Conservation (phyloP, 805 yeast genomes). For the Metschnikowia peoriensis region DNA sequence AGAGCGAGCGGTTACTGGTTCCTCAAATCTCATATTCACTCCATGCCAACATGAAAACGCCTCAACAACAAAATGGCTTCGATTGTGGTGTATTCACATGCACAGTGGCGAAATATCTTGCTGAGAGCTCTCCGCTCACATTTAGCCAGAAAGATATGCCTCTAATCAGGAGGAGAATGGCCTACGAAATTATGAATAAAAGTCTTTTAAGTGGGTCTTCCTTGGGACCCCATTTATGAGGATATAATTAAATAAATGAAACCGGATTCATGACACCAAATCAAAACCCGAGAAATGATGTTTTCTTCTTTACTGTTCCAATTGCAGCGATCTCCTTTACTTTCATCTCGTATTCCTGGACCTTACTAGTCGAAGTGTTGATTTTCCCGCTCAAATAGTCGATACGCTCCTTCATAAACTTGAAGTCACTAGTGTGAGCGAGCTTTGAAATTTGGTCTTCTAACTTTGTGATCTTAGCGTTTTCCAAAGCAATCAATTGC, state of each 20-base stretch:
- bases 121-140: conserved; percentile 47
- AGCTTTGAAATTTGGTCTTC: conserved; percentile 73
- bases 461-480: conserved; percentile 55
- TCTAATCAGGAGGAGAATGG: conserved; percentile 64
- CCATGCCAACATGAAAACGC: conserved; percentile 42
- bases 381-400: conserved; percentile 69
- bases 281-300: conserved; percentile 16
- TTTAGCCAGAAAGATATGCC: conserved; percentile 72
- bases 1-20: conserved; percentile 50
- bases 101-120: conserved; percentile 63
- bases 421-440: conserved; percentile 48
- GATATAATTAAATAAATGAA: not conserved
- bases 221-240: conserved; percentile 13
- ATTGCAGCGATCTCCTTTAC: conserved; percentile 22
- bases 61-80: conserved; percentile 84
- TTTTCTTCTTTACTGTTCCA: conserved; percentile 4
- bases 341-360: conserved; percentile 29
- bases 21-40: conserved; percentile 25
- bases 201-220: conserved; percentile 23
- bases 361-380: conserved; percentile 51
- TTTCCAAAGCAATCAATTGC: conserved; percentile 56
- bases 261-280: not conserved
- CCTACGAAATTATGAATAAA: conserved; percentile 50
- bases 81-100: conserved; percentile 97
- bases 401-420: conserved; percentile 59